phyloP scores from a whole-genome alignment of 164 flowering plant genomes.

The Stephania japonica region DNA sequence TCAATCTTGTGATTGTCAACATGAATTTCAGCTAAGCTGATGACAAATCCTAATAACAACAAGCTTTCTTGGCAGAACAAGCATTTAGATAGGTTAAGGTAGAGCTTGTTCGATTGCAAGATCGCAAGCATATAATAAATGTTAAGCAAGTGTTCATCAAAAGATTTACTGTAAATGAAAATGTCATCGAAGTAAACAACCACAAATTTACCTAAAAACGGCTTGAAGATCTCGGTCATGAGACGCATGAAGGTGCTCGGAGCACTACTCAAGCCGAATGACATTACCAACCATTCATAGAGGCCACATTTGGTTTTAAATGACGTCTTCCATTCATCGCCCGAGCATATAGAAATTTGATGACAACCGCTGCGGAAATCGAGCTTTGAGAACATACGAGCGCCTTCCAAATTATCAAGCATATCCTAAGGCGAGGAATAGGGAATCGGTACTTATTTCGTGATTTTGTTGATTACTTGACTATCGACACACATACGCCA shows the following conservation, averaged over 20 bases:
- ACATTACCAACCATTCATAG: slow-evolving; percentile 3
- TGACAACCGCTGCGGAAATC: background rate
- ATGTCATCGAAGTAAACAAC: slow-evolving; percentile 1
- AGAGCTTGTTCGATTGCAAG: too few relatives aligned
- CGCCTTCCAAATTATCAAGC: background rate
- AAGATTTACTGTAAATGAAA: background rate
- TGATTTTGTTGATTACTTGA: background rate
- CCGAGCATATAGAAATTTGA: background rate
- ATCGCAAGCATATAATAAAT: too few relatives aligned
- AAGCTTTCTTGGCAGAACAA: too few relatives aligned
- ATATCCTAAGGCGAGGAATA: background rate
- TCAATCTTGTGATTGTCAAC: too few relatives aligned
- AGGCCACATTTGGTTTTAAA: background rate
- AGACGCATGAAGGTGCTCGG: too few relatives aligned
- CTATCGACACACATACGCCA: background rate
- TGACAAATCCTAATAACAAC: too few relatives aligned
- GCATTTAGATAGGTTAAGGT: too few relatives aligned
- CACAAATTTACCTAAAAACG: background rate
- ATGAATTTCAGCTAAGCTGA: too few relatives aligned
- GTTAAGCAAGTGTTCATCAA: too few relatives aligned
- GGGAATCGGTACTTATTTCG: background rate
- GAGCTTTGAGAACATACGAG: background rate
- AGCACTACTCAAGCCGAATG: background rate
- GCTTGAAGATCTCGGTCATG: background rate
- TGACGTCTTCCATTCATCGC: background rate